Evolutionary conservation across 2,329 filamentous ascomycete genomes (phyloP), one percentile per base, ranked within the genome.

Genomic region (Aureobasidium leucospermi): DNA sequence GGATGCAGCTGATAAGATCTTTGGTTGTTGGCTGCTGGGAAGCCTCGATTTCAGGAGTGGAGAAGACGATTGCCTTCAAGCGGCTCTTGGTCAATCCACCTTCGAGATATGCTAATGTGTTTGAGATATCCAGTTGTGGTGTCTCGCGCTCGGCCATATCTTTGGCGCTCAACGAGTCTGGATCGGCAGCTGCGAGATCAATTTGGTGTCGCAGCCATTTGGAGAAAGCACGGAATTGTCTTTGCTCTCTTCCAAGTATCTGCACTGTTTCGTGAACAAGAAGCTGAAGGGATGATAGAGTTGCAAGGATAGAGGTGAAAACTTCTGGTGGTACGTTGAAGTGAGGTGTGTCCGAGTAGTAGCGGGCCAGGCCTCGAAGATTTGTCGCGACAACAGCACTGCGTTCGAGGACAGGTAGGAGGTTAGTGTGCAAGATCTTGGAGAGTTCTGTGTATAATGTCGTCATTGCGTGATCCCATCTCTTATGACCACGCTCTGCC

Each of bases 401-500:
- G 56, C 93, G 85, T 66, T 97, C 91, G 1, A 97, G 78, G 0
- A 90, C 90, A 0, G 94, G 94, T 2, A 97, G 79, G 55, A 96
- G 85, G 70, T 95, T 92, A 69, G 96, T 87, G 68, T 96, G 92
- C 0, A 91, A 79, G 11, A 97, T 79, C 56, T 84, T 82, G 52
- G 90, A 84, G 9, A 97, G 80, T 58, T 85, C 87, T 61, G 89
- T 85, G 19, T 96, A 86, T 1, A 91, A 90, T 4, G 85, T 84
- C 1, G 83, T 81, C 2, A 95, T 88, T 6, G 89, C 87, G 68
- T 93, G 95, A 63, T 97, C 92, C 94, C 94, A 99, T 51, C 94
- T 81, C 73, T 96, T 96, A 67, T 96, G 89, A 0, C 91, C 91
- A 63, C 89, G 79, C 69, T 95, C 90, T 7, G 85, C 84, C 32